phyloP scores from a whole-genome alignment of 2,329 filamentous ascomycete species.

The Hypoxylon sp. region DNA sequence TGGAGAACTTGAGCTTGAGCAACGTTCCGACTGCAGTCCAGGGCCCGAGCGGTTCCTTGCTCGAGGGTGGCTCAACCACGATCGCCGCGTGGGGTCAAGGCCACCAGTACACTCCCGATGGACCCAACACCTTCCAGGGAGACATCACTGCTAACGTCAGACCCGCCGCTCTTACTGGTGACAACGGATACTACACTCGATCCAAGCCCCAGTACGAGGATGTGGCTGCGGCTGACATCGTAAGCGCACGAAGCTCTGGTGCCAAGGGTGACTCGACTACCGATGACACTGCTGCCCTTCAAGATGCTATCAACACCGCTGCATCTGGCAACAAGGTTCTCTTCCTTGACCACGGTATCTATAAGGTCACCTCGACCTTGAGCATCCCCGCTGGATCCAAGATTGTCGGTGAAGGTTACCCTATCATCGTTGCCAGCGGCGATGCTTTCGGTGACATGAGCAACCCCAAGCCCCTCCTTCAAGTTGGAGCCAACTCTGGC shows the following conservation, averaged over 20 bases:
- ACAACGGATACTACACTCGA: constrained; percentile 63
- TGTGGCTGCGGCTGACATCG: constrained; percentile 64
- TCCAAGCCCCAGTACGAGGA: constrained; percentile 77
- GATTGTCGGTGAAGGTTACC: constrained; percentile 48
- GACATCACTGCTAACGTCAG: constrained; percentile 54
- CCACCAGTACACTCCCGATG: constrained; percentile 63
- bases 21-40: constrained; percentile 54
- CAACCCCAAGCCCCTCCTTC: constrained; percentile 70
- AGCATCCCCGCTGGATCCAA: constrained; percentile 54
- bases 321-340: constrained; percentile 58
- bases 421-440: constrained; percentile 63
- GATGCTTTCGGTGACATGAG: constrained; percentile 63
- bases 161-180: constrained; percentile 63
- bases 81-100: constrained; percentile 74
- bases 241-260: constrained; percentile 61
- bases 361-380: constrained; percentile 59
- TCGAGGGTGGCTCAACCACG: constrained; percentile 61
- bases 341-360: constrained; percentile 66
- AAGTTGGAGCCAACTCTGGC: constrained; percentile 67
- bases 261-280: constrained; percentile 74
- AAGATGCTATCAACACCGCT: constrained; percentile 63
- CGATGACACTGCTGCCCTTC: constrained; percentile 72
- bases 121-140: constrained; percentile 57
- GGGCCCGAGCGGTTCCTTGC: constrained; percentile 54
- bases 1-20: constrained; percentile 57